Percentiles rank a stretch among this genome's conserved stretches.
Evolutionary conservation across 23 red algal genomes (phyloP).

Genomic region (Chondrus crispus): DNA sequence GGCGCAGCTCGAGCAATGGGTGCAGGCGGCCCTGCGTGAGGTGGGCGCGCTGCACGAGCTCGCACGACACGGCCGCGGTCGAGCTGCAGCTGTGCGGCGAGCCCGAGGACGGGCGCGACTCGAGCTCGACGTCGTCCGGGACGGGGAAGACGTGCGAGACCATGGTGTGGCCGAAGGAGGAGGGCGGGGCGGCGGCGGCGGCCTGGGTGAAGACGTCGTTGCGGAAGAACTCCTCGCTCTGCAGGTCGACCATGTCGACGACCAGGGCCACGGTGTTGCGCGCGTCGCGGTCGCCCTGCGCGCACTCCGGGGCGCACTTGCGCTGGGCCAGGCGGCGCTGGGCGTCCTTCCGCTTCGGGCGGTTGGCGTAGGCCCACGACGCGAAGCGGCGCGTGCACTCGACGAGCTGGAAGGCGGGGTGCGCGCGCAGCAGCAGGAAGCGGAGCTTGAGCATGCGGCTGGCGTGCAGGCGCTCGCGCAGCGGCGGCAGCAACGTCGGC

Average conservation of each 20-base stretch:
- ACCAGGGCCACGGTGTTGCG: background rate
- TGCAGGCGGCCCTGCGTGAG: background rate
- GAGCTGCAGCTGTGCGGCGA: too few relatives aligned
- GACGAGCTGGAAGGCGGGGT: background rate
- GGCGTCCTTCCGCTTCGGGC: too few relatives aligned
- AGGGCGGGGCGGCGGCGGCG: background rate
- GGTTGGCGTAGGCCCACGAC: background rate
- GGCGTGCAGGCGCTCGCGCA: background rate
- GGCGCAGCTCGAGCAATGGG: conserved; percentile 5
- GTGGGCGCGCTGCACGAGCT: background rate
- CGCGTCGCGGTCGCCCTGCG: background rate
- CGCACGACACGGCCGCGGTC: too few relatives aligned
- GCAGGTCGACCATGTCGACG: conserved; percentile 13
- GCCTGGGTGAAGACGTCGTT: background rate
- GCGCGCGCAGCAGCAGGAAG: conserved; percentile 14
- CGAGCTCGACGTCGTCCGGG: background rate
- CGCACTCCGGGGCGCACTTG: too few relatives aligned
- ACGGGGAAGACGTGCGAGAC: background rate
- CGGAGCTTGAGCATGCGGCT: conserved; percentile 14
- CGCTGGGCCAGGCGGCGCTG: too few relatives aligned
- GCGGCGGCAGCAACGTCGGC: background rate
- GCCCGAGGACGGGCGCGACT: too few relatives aligned
- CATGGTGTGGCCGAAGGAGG: too few relatives aligned
- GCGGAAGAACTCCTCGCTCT: conserved; percentile 33
- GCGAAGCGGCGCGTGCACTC: background rate